These are phyloP conservation scores for Citrus sp. DNA, from an alignment of 345 rosid species.

Conservation along the genomic window DNA sequence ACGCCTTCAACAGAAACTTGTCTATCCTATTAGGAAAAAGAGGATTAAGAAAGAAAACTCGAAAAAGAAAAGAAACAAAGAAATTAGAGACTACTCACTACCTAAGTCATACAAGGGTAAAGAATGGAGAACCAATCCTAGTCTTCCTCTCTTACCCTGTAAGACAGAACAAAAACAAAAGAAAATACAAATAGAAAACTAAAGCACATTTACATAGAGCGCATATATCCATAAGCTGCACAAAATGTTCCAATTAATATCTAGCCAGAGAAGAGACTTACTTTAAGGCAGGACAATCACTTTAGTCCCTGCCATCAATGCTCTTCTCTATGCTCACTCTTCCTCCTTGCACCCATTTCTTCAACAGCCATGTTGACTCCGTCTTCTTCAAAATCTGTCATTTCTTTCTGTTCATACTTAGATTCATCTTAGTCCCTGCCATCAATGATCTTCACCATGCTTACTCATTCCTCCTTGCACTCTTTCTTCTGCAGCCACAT, in stretches of 20 bases:
- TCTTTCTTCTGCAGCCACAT: not conserved
- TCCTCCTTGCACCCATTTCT: not conserved
- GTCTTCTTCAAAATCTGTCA: not conserved
- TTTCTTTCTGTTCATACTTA: conserved; percentile 5
- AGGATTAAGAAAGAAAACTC: not conserved
- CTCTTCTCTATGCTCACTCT: not conserved
- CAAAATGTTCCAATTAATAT: conserved; percentile 15
- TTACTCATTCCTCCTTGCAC: not conserved
- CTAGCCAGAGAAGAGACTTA: conserved; percentile 30
- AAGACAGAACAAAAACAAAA: conserved; percentile 7
- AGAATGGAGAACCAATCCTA: not conserved
- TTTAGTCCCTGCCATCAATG: conserved; percentile 5
- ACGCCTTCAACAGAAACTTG: conserved; percentile 4
- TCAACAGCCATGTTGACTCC: not conserved
- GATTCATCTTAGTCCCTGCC: conserved; percentile 17
- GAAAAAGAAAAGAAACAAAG: not conserved
- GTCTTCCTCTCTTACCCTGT: conserved; percentile 7
- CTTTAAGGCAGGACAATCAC: conserved; percentile 20
- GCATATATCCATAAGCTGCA: conserved; percentile 15
- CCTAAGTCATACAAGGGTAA: conserved; percentile 11
- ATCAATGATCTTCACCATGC: conserved; percentile 19
- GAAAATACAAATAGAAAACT: not conserved
- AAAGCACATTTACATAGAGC: conserved; percentile 5
- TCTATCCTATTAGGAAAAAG: not conserved
- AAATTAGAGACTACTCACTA: conserved; percentile 16